phyloP scores from a whole-genome alignment of 164 flowering plant genomes.

The Chimonanthus salicifolius region DNA sequence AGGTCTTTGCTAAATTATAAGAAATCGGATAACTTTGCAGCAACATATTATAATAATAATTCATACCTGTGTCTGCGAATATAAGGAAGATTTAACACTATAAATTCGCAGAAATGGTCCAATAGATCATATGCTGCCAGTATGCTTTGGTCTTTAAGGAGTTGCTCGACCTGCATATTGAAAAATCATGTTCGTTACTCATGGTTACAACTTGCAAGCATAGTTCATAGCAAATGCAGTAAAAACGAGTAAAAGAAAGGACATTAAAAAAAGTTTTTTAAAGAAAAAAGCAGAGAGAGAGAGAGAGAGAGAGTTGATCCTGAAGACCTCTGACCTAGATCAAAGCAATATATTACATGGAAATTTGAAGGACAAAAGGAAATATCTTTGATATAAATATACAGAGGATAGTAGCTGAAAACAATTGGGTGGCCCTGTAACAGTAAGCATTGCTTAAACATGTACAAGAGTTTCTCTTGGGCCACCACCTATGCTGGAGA shows the following conservation, averaged over 20 bases:
- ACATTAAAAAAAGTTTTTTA: too few relatives aligned
- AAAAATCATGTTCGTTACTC: not conserved
- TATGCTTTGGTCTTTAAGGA: slow-evolving; percentile 43
- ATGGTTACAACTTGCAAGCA: not conserved
- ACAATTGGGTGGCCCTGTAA: too few relatives aligned
- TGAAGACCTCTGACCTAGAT: not conserved
- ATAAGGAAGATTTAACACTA: slow-evolving; percentile 44
- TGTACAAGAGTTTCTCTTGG: too few relatives aligned
- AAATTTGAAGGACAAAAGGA: not conserved
- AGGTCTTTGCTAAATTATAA: too few relatives aligned
- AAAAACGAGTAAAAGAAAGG: too few relatives aligned
- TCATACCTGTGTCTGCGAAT: slow-evolving; percentile 62
- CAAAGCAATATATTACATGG: not conserved
- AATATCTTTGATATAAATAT: too few relatives aligned
- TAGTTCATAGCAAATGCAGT: not conserved
- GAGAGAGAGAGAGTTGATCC: too few relatives aligned
- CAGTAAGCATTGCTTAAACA: too few relatives aligned
- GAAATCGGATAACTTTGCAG: not conserved
- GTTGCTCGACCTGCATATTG: slow-evolving; percentile 58
- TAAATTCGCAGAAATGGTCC: slow-evolving; percentile 63
- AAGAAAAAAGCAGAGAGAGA: too few relatives aligned
- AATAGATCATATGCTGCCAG: slow-evolving; percentile 50
- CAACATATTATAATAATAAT: not conserved
- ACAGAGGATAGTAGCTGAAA: too few relatives aligned
- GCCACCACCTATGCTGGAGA: too few relatives aligned